A percentile compares a stretch with the other conserved stretches of the same genome.
Evolutionary conservation across 2,329 filamentous ascomycete genomes (phyloP).

Genomic region (Bertia moriformis): DNA sequence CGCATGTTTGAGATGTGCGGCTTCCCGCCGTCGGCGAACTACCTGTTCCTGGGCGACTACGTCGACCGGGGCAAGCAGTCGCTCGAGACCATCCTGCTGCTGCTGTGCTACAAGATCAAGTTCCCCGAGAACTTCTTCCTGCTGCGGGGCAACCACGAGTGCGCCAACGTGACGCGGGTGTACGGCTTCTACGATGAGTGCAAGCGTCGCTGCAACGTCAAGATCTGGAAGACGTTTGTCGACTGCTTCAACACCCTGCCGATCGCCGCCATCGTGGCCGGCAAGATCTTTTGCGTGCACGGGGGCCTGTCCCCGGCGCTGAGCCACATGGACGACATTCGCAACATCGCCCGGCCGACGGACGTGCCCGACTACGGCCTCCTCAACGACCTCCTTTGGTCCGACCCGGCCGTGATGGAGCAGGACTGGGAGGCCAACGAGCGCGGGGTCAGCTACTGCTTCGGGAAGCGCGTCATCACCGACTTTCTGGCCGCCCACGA

Average conservation of each 20-base stretch:
- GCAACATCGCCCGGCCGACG: slow-evolving; percentile 85
- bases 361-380: slow-evolving; percentile 95
- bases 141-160: slow-evolving; percentile 87
- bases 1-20: slow-evolving; percentile 98
- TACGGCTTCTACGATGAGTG: slow-evolving; percentile 98
- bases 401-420: slow-evolving; percentile 95
- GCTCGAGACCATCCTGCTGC: slow-evolving; percentile 79
- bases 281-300: slow-evolving; percentile 96
- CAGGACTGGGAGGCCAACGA: slow-evolving; percentile 94
- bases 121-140: slow-evolving; percentile 97
- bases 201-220: slow-evolving; percentile 89
- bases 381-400: slow-evolving; percentile 91
- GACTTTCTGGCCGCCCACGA: slow-evolving; percentile 90
- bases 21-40: slow-evolving; percentile 83
- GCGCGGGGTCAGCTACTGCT: slow-evolving; percentile 92
- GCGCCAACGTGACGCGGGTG: slow-evolving; percentile 85
- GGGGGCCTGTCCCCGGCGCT: slow-evolving; percentile 84
- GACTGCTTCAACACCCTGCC: slow-evolving; percentile 93
- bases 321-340: slow-evolving; percentile 95
- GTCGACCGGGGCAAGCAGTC: slow-evolving; percentile 94
- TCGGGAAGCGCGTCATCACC: slow-evolving; percentile 94
- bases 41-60: slow-evolving; percentile 87
- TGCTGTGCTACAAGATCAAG: slow-evolving; percentile 94
- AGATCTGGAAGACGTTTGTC: slow-evolving; percentile 95
- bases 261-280: slow-evolving; percentile 89